A percentile compares a stretch with the other conserved stretches of the same genome.
phyloP scores from a whole-genome alignment of 495 filamentous ascomycete genomes.

The Penicillium herquei region DNA sequence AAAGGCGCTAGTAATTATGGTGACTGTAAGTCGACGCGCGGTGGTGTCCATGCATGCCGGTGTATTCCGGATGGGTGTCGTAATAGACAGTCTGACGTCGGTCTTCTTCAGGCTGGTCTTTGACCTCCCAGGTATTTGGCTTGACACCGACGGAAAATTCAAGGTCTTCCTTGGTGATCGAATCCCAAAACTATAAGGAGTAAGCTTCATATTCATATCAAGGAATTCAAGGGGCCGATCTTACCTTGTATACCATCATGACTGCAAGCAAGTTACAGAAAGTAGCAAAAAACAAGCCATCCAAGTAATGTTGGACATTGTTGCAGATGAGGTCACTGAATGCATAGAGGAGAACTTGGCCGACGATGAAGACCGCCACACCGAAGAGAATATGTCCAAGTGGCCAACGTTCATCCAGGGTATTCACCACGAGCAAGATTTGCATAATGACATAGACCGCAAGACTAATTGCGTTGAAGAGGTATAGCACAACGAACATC shows the following conservation, averaged over 20 bases:
- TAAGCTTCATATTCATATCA: constrained; percentile 2
- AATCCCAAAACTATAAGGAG: constrained; percentile 88
- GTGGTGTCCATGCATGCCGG: constrained; percentile 53
- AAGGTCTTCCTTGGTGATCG: constrained; percentile 96
- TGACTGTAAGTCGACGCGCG: constrained; percentile 37
- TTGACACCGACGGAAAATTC: constrained; percentile 96
- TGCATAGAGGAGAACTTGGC: constrained; percentile 90
- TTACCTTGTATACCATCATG: constrained; percentile 99
- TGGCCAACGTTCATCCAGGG: constrained; percentile 93
- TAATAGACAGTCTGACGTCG: constrained; percentile 74
- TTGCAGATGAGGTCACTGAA: constrained; percentile 85
- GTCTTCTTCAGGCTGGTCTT: constrained; percentile 90
- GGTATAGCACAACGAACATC: constrained; percentile 88
- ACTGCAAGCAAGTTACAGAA: constrained; percentile 91
- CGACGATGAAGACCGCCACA: constrained; percentile 85
- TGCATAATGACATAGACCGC: constrained; percentile 87
- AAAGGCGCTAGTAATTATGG: constrained; percentile 29
- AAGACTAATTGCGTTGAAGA: constrained; percentile 84
- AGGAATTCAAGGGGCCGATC: constrained; percentile 10
- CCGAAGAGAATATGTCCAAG: constrained; percentile 92
- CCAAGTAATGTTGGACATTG: constrained; percentile 85
- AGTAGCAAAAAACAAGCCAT: constrained; percentile 93
- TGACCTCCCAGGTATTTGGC: constrained; percentile 97
- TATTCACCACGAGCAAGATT: constrained; percentile 81
- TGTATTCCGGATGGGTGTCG: constrained; percentile 61